These are phyloP conservation scores for Sugiyamaella castrensis DNA, from an alignment of 1,139 yeast species.

Conservation along the genomic window DNA sequence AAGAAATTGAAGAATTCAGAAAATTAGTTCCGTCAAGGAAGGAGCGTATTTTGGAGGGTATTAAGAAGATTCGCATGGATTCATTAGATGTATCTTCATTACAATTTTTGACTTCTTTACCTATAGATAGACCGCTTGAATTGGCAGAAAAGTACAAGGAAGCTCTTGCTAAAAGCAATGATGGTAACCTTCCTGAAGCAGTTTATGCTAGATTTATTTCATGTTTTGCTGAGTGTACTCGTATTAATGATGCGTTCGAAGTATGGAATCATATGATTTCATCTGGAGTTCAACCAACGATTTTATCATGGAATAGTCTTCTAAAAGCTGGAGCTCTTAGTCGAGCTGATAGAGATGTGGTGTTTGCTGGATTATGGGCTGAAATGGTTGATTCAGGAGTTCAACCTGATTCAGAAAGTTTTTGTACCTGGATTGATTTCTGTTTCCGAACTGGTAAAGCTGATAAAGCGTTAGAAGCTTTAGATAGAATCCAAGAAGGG, in stretches of 20 bases:
- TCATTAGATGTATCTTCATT: slow-evolving; percentile 24
- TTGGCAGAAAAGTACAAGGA: slow-evolving; percentile 28
- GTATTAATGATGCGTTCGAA: slow-evolving; percentile 35
- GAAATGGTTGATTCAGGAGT: slow-evolving; percentile 38
- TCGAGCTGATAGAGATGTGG: slow-evolving; percentile 32
- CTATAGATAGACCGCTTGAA: slow-evolving; percentile 27
- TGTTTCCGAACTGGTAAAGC: slow-evolving; percentile 35
- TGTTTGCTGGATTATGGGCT: slow-evolving; percentile 41
- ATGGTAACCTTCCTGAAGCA: slow-evolving; percentile 30
- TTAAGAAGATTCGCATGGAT: slow-evolving; percentile 23
- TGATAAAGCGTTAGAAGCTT: slow-evolving; percentile 35
- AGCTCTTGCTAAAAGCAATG: slow-evolving; percentile 23
- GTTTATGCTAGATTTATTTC: slow-evolving; percentile 39
- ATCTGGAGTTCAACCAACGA: slow-evolving; percentile 34
- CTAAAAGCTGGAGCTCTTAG: slow-evolving; percentile 42
- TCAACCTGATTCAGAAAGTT: slow-evolving; percentile 42
- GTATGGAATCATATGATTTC: slow-evolving; percentile 43
- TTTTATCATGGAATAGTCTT: slow-evolving; percentile 47
- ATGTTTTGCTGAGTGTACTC: slow-evolving; percentile 36
- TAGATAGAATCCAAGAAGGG: slow-evolving; percentile 28
- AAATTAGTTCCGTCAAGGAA: slow-evolving; percentile 14
- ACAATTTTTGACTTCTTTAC: slow-evolving; percentile 26
- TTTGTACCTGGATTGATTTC: slow-evolving; percentile 39
- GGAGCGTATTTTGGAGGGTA: slow-evolving; percentile 20
- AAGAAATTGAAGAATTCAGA: slow-evolving; percentile 20